Evolutionary conservation across 768 basidiomycete genomes (phyloP), one percentile per base, ranked within the genome.

Genomic region (Suillus decipiens): DNA sequence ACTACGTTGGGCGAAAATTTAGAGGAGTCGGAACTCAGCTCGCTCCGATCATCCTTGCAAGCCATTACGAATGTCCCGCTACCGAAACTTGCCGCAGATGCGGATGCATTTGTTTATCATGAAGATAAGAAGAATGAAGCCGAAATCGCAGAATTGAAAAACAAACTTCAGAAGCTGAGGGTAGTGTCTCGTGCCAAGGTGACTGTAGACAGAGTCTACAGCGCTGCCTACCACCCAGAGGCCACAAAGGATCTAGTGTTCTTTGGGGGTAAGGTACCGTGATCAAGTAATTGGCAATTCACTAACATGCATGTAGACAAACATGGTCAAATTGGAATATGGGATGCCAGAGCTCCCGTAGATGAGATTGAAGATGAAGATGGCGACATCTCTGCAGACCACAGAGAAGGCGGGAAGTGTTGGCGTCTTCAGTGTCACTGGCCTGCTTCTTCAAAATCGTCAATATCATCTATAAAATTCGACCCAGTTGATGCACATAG

Each of bases 371-470:
- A 78, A 3, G 89, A 90, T 60, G 90, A 89, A 50, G 90, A 91
- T 62, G 86, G 75, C 0, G 83, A 86, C 56, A 76, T 79, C 28
- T 62, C 71, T 36, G 72, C 70, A 24, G 69, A 70, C 19, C 81
- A 84, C 42, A 69, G 72, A 37, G 88, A 89, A 72, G 82, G 83
- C n/a, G 93, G 93, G 4, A 88, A 84, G 73, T 88, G 88, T 69
- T 94, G 89, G 89, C 84, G 86, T 11, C 75, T 95, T 57, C 93
- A 95, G 70, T 77, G 82, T 24, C 93, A 95, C 67, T 94, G 93
- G 93, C 93, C 93, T 0, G 88, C 89, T 5, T 88, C 87, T 0
- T 79, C 90, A 17, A 86, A 87, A 67, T 93, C 92, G 28, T 92
- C 92, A 1, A 87, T 95, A 58, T 92, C 91, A 6, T 84, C 81